A percentile compares a stretch with the other conserved stretches of the same genome.
These are phyloP conservation scores for Monosporozyma servazzii DNA, from an alignment of 805 yeast genomes.

Conservation along the genomic window DNA sequence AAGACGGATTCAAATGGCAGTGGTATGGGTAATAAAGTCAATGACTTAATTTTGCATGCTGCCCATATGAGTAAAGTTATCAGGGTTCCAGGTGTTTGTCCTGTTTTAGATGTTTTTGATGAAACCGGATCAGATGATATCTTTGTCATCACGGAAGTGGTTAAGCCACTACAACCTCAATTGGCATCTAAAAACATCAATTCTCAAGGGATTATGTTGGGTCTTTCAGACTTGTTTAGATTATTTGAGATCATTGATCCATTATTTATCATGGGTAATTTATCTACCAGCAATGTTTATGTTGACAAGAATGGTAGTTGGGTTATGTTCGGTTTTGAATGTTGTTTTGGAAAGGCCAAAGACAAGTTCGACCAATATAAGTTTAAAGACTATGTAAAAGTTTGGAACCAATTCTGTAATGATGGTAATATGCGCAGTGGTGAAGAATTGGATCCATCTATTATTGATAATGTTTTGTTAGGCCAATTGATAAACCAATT, in stretches of 20 bases:
- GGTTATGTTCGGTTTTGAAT: slow-evolving; percentile 76
- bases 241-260: slow-evolving; percentile 18
- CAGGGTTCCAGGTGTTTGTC: slow-evolving; percentile 27
- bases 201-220: slow-evolving; percentile 16
- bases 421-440: not conserved
- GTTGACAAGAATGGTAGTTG: slow-evolving; percentile 70
- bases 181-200: slow-evolving; percentile 7
- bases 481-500: slow-evolving; percentile 34
- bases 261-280: slow-evolving; percentile 51
- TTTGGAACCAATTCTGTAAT: not conserved
- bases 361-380: slow-evolving; percentile 22
- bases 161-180: slow-evolving; percentile 15
- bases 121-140: slow-evolving; percentile 16
- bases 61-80: slow-evolving; percentile 20
- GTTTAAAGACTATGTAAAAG: slow-evolving; percentile 4
- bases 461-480: slow-evolving; percentile 1
- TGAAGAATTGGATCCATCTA: not conserved
- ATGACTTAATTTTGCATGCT: slow-evolving; percentile 17
- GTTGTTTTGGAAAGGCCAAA: slow-evolving; percentile 28
- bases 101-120: slow-evolving; percentile 24
- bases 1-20: slow-evolving; percentile 2
- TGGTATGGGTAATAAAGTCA: not conserved
- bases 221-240: slow-evolving; percentile 19
- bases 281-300: slow-evolving; percentile 49
- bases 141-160: slow-evolving; percentile 24